phyloP scores from a whole-genome alignment of 371 early-diverging fungal genomes.

The Capillidium heterosporum region DNA sequence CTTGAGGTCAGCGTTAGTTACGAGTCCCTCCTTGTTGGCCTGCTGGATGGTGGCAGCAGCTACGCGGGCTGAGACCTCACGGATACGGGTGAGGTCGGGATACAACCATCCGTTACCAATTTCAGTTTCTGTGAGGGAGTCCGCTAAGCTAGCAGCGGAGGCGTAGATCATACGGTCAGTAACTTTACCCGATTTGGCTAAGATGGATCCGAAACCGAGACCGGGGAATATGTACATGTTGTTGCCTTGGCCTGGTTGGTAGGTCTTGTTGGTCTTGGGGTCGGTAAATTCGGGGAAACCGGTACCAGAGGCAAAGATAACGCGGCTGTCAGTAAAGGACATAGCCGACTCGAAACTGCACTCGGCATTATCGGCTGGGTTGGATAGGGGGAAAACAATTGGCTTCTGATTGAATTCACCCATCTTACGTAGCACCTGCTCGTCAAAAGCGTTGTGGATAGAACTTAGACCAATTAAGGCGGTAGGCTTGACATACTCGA shows the following conservation, averaged over 20 bases:
- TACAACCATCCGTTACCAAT: constrained; percentile 42
- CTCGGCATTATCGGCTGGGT: constrained; percentile 73
- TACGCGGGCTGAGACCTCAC: constrained; percentile 53
- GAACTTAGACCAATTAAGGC: constrained; percentile 72
- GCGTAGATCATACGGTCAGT: constrained; percentile 66
- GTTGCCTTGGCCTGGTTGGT: constrained; percentile 75
- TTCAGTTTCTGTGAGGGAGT: constrained; percentile 49
- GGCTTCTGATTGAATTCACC: constrained; percentile 54
- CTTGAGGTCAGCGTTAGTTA: constrained; percentile 16
- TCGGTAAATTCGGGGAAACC: constrained; percentile 63
- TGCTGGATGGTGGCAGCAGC: constrained; percentile 56
- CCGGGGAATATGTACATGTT: constrained; percentile 88
- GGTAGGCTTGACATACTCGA: constrained; percentile 58
- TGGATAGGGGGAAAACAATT: constrained; percentile 84
- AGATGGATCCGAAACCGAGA: constrained; percentile 63
- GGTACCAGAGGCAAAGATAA: constrained; percentile 84
- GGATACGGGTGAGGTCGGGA: constrained; percentile 64
- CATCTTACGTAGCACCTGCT: constrained; percentile 41
- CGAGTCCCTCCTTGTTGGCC: constrained; percentile 38
- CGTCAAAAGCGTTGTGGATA: constrained; percentile 46
- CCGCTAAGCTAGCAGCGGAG: constrained; percentile 64
- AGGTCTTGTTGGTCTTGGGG: constrained; percentile 26
- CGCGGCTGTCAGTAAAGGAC: constrained; percentile 50
- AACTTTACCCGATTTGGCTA: constrained; percentile 42
- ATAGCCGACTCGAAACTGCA: constrained; percentile 83